These are phyloP conservation scores for Eucalyptus decipiens DNA, from an alignment of 345 rosid species.

Conservation along the genomic window DNA sequence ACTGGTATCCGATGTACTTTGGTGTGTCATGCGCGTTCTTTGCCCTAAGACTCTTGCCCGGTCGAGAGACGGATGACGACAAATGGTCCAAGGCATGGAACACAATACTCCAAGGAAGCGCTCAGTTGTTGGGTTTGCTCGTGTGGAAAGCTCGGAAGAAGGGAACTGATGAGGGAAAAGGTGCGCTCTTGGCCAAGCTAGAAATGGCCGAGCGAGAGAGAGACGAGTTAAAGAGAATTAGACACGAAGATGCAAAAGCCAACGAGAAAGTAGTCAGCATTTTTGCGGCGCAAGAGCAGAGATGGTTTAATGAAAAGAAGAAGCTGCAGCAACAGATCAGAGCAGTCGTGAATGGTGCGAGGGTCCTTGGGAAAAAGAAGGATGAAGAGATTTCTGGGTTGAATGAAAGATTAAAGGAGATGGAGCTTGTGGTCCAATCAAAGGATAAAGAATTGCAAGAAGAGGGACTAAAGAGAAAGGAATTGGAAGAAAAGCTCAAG, in stretches of 20 bases:
- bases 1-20: slow-evolving; percentile 44
- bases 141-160: slow-evolving; percentile 56
- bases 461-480: slow-evolving; percentile 34
- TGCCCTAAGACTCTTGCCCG: slow-evolving; percentile 32
- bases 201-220: slow-evolving; percentile 48
- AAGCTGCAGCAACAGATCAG: slow-evolving; percentile 43
- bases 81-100: slow-evolving; percentile 40
- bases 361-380: slow-evolving; percentile 33
- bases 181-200: slow-evolving; percentile 32
- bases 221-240: slow-evolving; percentile 41
- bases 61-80: slow-evolving; percentile 24
- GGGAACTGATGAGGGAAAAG: slow-evolving; percentile 4
- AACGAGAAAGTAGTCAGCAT: slow-evolving; percentile 91
- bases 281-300: slow-evolving; percentile 77
- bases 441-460: slow-evolving; percentile 50
- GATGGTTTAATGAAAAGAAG: slow-evolving; percentile 69
- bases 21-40: slow-evolving; percentile 64
- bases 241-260: slow-evolving; percentile 79
- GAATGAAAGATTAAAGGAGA: slow-evolving; percentile 41
- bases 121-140: slow-evolving; percentile 60
- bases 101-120: slow-evolving; percentile 51
- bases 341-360: slow-evolving; percentile 45
- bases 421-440: slow-evolving; percentile 34
- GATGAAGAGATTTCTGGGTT: slow-evolving; percentile 28
- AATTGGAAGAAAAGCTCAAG: slow-evolving; percentile 40